phyloP scores from a whole-genome alignment of 495 filamentous ascomycete genomes.

The Aspergillus funiculosus region DNA sequence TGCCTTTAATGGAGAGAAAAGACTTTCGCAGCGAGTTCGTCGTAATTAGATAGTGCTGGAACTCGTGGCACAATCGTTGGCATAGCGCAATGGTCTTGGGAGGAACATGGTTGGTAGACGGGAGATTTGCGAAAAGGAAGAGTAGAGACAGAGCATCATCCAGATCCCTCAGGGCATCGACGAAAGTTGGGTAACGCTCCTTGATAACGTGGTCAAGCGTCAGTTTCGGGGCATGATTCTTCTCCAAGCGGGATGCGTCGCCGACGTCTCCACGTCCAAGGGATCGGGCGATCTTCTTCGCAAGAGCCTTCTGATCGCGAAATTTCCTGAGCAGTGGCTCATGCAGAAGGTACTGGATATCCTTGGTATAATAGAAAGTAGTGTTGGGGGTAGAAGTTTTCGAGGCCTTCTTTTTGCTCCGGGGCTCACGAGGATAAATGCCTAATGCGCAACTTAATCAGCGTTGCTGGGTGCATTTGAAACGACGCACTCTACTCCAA shows the following conservation, averaged over 20 bases:
- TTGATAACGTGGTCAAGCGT: conserved; percentile 94
- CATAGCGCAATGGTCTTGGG: conserved; percentile 90
- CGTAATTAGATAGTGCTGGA: conserved; percentile 92
- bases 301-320: conserved; percentile 89
- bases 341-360: conserved; percentile 96
- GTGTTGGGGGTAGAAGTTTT: conserved; percentile 84
- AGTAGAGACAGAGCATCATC: conserved; percentile 96
- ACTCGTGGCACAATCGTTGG: conserved; percentile 85
- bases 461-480: background rate
- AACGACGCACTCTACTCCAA: background rate
- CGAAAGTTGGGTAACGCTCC: conserved; percentile 95
- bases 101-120: conserved; percentile 77
- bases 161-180: conserved; percentile 88
- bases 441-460: conserved; percentile 36
- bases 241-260: conserved; percentile 79
- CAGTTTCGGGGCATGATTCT: conserved; percentile 76
- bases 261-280: conserved; percentile 85
- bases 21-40: conserved; percentile 88
- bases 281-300: conserved; percentile 91
- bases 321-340: conserved; percentile 94
- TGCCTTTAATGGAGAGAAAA: conserved; percentile 97
- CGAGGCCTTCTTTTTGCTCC: conserved; percentile 92
- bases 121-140: conserved; percentile 95
- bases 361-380: conserved; percentile 98
- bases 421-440: conserved; percentile 94